These are phyloP conservation scores for Brettanomyces bruxellensis DNA, from an alignment of 805 yeast genomes.

Conservation along the genomic window DNA sequence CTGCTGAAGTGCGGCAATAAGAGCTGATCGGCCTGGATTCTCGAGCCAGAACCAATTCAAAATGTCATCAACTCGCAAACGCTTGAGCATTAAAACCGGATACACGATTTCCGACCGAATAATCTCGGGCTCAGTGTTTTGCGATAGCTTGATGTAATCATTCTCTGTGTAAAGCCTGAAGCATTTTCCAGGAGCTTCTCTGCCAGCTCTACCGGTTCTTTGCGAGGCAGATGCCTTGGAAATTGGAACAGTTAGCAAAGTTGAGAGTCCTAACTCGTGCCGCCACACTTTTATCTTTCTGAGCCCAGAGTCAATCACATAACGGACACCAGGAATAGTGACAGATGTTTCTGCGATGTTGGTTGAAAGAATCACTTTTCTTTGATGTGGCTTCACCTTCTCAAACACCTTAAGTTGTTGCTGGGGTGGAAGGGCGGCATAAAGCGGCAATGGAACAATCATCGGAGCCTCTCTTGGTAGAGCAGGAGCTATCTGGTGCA, in stretches of 20 bases:
- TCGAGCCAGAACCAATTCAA: constrained; percentile 90
- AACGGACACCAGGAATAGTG: constrained; percentile 89
- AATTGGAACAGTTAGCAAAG: constrained; percentile 83
- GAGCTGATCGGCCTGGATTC: constrained; percentile 73
- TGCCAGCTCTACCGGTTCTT: constrained; percentile 98
- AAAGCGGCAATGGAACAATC: constrained; percentile 72
- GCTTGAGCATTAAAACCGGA: constrained; percentile 77
- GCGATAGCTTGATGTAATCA: constrained; percentile 52
- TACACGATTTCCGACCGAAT: constrained; percentile 76
- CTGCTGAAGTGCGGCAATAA: constrained; percentile 68
- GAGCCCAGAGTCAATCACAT: constrained; percentile 87
- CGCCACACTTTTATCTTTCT: constrained; percentile 94
- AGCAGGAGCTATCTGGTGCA: constrained; percentile 52
- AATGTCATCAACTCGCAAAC: constrained; percentile 74
- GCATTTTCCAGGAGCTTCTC: constrained; percentile 89
- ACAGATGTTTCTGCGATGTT: constrained; percentile 97
- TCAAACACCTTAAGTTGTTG: constrained; percentile 78
- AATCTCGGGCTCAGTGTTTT: constrained; percentile 91
- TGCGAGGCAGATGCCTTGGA: constrained; percentile 93
- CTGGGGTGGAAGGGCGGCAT: constrained; percentile 86
- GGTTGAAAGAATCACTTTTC: constrained; percentile 87
- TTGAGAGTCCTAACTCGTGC: constrained; percentile 86
- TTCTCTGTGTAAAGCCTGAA: constrained; percentile 73
- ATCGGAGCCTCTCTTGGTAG: constrained; percentile 69
- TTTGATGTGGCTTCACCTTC: constrained; percentile 49